Evolutionary conservation across 1,284 basidiomycete species (phyloP), one percentile per base, ranked within the genome.

Genomic region (Hymenochaete sp.): DNA sequence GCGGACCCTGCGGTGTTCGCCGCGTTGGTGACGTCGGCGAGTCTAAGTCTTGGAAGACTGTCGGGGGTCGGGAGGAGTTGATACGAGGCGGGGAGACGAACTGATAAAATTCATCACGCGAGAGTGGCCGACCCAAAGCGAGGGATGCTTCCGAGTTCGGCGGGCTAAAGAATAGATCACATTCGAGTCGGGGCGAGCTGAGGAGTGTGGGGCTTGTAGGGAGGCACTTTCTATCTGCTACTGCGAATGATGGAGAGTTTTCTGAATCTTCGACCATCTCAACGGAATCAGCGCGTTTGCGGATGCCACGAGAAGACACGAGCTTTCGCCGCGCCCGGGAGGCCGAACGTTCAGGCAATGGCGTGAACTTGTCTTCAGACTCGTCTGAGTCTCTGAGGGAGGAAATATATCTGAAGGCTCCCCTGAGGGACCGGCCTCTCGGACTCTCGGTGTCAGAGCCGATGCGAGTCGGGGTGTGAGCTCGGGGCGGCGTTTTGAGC

Each of bases 171-270:
- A 50, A 46, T 13, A 50, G 35, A 5, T 41, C 48, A 11, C 40
- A 31, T 18, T 50, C 44, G 19, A 50, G 35, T 3, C 39, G 32
- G 14, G 48, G 44, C 6, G 44, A 46, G 11, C 24, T 43, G 11
- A 50, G 16, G 4, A 37, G 38, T 5, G 48, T 44, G 25, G 48
- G 48, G 33, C 48, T 50, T 16, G 44, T 38, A 13, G 48, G 48
- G 14, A 50, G 27, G 13, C 38, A 35, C 11, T 35, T 32, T 19
- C 32, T 24, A 18, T 39, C n/a, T 16, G 35, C 21, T 22, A 18
- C 4, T 25, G n/a, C 16, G 11, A 14, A 40, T 14, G 24, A 6
- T 36, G 9, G 22, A 21, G 11, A 35, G 13, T 27, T 42, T 5
- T 27, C 14, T 19, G 24, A 14, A 13, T 13, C 39, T n/a, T 31